Evolutionary conservation across 169 alveolate species (phyloP), one percentile per base, ranked within the genome.

Genomic region (Plasmodium coatneyi): DNA sequence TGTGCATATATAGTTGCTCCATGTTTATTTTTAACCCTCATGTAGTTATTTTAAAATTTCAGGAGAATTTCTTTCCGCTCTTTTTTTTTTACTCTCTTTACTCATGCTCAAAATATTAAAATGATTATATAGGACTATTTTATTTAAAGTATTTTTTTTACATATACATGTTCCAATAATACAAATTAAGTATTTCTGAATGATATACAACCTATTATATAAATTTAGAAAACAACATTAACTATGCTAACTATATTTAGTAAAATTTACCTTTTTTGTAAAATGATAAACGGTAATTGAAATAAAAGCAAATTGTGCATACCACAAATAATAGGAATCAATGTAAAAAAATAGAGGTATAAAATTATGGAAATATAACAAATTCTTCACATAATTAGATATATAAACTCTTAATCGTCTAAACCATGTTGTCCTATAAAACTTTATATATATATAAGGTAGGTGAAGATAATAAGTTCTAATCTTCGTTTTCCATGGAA

Each of bases 11-110:
- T 32, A 25, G 25, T 78, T 28, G 52, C 76, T 49, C 14, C 22
- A 16, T 41, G 41, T 52, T 54, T 52, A 41, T 22, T 52, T 56
- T 56, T 28, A 36, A 41, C n/a, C 66, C 19, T 16, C 70, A 49
- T n/a, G 7, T 28, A 14, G 41, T 19, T 81, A 30, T 81, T 81
- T 54, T 81, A 30, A 81, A 78, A 78, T 34, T 78, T 78, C 84
- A 12, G 25, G 34, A 72, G 54, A 74, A 74, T 74, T 74, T 78
- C 66, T 36, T 28, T 78, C 52, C 54, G 28, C 25, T 32, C 41
- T 78, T 46, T 41, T 28, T 41, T 78, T 76, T 76, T 41, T 78
- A 78, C 28, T 22, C 28, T 80, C 52, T 81, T 52, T 54, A 19
- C 71, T 81, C 41, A 41, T 80, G 66, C 41, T 28, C 25, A 81